These are phyloP conservation scores for Ceratobasidium sp. DNA, from an alignment of 1,284 basidiomycete genomes.

Conservation along the genomic window DNA sequence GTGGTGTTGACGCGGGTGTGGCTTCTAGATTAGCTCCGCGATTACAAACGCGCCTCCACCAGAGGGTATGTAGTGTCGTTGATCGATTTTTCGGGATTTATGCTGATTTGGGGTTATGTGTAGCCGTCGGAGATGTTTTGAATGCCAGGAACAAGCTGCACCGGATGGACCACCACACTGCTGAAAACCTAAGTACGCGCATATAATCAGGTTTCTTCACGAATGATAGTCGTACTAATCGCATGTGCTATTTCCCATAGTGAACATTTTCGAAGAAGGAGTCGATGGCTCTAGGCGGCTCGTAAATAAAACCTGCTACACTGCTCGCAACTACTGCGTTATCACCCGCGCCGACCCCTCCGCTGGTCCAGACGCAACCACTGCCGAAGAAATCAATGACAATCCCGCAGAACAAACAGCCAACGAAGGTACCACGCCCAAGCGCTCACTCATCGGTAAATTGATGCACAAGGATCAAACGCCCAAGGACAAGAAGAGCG, in stretches of 20 bases:
- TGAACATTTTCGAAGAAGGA: slow-evolving; percentile 43
- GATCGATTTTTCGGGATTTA: not conserved
- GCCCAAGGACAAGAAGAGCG: slow-evolving; percentile 3
- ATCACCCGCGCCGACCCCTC: slow-evolving; percentile 51
- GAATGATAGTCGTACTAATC: not conserved
- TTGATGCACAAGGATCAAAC: slow-evolving; percentile 6
- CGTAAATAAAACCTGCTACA: slow-evolving; percentile 47
- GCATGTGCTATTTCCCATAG: not conserved
- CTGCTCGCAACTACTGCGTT: slow-evolving; percentile 52
- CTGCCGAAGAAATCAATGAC: slow-evolving; percentile 32
- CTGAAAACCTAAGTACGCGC: slow-evolving; percentile 56
- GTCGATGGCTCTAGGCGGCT: slow-evolving; percentile 48
- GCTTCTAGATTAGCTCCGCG: slow-evolving; percentile 51
- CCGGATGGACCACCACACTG: slow-evolving; percentile 59
- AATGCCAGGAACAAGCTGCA: slow-evolving; percentile 54
- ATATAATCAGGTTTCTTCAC: slow-evolving; percentile 32
- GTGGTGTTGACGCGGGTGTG: not conserved
- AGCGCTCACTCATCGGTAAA: slow-evolving; percentile 29
- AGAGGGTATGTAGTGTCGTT: slow-evolving; percentile 8
- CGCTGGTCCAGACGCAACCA: slow-evolving; percentile 31
- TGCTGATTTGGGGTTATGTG: not conserved
- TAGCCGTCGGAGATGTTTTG: slow-evolving; percentile 57
- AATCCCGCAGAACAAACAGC: slow-evolving; percentile 28
- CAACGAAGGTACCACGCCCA: slow-evolving; percentile 29
- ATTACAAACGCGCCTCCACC: slow-evolving; percentile 61